phyloP scores from a whole-genome alignment of 371 early-diverging fungal genomes.

The Syncephalastrum racemosum region DNA sequence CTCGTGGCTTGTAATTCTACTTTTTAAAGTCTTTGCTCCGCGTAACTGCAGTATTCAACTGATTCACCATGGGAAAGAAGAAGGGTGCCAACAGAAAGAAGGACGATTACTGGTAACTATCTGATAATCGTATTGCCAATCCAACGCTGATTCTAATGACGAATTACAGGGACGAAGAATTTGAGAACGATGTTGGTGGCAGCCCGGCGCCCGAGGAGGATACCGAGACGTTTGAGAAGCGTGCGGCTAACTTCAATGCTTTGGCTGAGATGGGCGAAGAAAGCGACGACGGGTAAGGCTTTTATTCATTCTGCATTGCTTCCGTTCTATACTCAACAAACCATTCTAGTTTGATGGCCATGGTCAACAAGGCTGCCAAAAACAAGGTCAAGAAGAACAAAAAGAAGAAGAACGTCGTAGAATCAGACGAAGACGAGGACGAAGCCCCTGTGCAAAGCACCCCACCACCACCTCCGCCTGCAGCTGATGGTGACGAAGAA shows the following conservation, averaged over 20 bases:
- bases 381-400: conserved; percentile 52
- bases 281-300: conserved; percentile 25
- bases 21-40: too few relatives aligned
- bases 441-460: conserved; percentile 5
- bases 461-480: conserved; percentile 7
- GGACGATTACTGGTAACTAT: conserved; percentile 50
- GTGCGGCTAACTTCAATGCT: conserved; percentile 32
- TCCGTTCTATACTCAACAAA: background rate
- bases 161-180: conserved; percentile 28
- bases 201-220: conserved; percentile 33
- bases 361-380: conserved; percentile 50
- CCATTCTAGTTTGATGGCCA: conserved; percentile 47
- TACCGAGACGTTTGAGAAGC: conserved; percentile 31
- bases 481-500: conserved; percentile 22
- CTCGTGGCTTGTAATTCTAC: too few relatives aligned
- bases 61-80: conserved; percentile 47
- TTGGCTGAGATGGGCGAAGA: conserved; percentile 33
- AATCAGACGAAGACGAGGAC: conserved; percentile 31
- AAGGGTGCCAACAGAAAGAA: conserved; percentile 50
- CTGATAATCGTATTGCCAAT: background rate
- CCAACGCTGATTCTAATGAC: conserved; percentile 4
- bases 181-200: conserved; percentile 41
- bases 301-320: background rate
- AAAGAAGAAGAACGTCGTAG: conserved; percentile 32
- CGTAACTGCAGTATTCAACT: background rate